Evolutionary conservation across 352 stramenopile species (phyloP).

Genomic region (Phytophthora citrophthora): DNA sequence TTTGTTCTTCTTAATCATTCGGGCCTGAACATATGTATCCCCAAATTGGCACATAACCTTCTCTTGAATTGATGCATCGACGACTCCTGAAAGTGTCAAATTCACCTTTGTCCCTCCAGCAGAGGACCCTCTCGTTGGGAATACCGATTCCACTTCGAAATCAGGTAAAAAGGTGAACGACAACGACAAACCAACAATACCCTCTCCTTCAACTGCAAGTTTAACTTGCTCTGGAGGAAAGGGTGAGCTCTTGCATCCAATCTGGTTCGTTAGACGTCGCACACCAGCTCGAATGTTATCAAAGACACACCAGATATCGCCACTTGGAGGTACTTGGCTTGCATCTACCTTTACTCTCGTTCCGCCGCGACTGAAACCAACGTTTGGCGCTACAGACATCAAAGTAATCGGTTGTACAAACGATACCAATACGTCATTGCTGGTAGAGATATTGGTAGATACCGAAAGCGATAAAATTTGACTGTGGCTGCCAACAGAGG

Average conservation of each 20-base stretch:
- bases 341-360: too few species aligned
- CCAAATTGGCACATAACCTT: conserved; percentile 41
- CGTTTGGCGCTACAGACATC: conserved; percentile 16
- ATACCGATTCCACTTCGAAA: conserved; percentile 26
- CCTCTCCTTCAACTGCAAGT: conserved; percentile 24
- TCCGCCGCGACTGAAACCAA: conserved; percentile 43
- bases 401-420: conserved; percentile 38
- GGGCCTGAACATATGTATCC: conserved; percentile 6
- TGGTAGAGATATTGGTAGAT: conserved; percentile 5
- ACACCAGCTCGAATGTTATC: conserved; percentile 15
- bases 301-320: conserved; percentile 39
- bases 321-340: conserved; percentile 1
- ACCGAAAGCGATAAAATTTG: conserved; percentile 36
- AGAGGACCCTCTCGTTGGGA: conserved; percentile 25
- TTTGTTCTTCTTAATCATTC: conserved; percentile 4
- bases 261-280: conserved; percentile 18
- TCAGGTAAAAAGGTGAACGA: conserved; percentile 42
- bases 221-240: conserved; percentile 20
- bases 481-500: conserved; percentile 9
- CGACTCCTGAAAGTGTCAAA: conserved; percentile 26
- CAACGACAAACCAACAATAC: conserved; percentile 12
- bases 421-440: conserved; percentile 42
- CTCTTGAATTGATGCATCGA: conserved; percentile 11
- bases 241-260: conserved; percentile 36
- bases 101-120: conserved; percentile 36